Percentiles rank a stretch among this genome's conserved stretches.
phyloP scores from a whole-genome alignment of 352 stramenopile genomes.

The Poterioochromonas sp. region DNA sequence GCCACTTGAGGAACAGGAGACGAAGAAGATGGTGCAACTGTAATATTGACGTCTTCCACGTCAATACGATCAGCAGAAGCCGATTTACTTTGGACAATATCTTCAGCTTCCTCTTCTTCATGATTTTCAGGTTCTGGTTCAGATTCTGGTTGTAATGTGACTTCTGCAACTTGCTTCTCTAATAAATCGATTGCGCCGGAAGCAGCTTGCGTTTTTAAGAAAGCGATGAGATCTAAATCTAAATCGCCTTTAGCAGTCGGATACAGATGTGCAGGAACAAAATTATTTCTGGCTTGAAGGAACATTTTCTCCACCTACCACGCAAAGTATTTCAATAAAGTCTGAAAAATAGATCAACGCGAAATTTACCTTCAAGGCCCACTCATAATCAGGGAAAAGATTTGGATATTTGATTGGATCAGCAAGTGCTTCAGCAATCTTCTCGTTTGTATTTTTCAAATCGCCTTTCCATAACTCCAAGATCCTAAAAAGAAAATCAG shows the following conservation, averaged over 20 bases:
- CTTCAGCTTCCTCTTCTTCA: conserved; percentile 11
- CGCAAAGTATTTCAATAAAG: not conserved
- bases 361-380: conserved; percentile 56
- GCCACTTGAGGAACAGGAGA: not conserved
- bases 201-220: conserved; percentile 54
- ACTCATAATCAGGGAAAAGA: conserved; percentile 87
- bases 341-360: not conserved
- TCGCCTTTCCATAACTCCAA: conserved; percentile 7
- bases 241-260: conserved; percentile 64
- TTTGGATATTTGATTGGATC: conserved; percentile 78
- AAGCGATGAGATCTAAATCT: conserved; percentile 68
- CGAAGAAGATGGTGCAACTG: not conserved
- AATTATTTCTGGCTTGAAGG: conserved; percentile 56
- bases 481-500: conserved; percentile 7
- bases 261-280: conserved; percentile 66
- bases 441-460: conserved; percentile 50
- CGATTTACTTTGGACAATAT: too few species aligned
- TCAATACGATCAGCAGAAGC: too few species aligned
- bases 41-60: conserved; percentile 21
- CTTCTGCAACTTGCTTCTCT: not conserved
- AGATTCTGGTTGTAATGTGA: conserved; percentile 1
- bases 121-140: not conserved
- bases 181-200: not conserved
- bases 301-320: conserved; percentile 83
- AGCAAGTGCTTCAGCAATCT: conserved; percentile 84